These are phyloP conservation scores for Cucurbita moschata DNA, from an alignment of 306 rosid genomes.

Conservation along the genomic window DNA sequence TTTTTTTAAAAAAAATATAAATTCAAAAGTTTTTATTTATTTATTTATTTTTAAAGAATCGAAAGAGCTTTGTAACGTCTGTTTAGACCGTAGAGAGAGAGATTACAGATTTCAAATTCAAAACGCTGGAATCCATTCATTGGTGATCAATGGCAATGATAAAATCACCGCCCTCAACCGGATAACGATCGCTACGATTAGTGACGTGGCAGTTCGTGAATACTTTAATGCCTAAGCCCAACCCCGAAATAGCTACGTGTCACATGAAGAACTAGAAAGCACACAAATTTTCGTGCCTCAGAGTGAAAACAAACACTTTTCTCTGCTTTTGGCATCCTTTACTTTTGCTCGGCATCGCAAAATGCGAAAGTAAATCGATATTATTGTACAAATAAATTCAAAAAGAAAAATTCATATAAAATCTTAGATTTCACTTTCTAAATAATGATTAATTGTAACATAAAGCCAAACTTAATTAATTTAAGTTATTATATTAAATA, in stretches of 20 bases:
- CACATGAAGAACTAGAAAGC: not conserved
- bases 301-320: not conserved
- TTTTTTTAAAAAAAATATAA: not conserved
- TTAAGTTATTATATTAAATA: not conserved
- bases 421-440: not conserved
- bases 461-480: not conserved
- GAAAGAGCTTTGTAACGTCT: constrained; percentile 57
- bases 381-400: not conserved
- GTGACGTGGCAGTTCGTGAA: not conserved
- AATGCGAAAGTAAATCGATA: not conserved
- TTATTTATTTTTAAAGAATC: not conserved
- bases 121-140: constrained; percentile 13
- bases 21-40: not conserved
- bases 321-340: not conserved
- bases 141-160: not conserved
- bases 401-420: not conserved
- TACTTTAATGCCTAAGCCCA: too few species aligned
- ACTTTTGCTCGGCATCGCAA: not conserved
- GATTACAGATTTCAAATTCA: constrained; percentile 54
- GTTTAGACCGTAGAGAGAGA: constrained; percentile 26
- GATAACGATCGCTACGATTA: not conserved
- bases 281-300: not conserved
- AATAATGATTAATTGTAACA: not conserved
- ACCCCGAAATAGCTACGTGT: not conserved
- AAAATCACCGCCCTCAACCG: not conserved